Evolutionary conservation across 2,329 filamentous ascomycete genomes (phyloP).

Genomic region (Fusarium proliferatum): DNA sequence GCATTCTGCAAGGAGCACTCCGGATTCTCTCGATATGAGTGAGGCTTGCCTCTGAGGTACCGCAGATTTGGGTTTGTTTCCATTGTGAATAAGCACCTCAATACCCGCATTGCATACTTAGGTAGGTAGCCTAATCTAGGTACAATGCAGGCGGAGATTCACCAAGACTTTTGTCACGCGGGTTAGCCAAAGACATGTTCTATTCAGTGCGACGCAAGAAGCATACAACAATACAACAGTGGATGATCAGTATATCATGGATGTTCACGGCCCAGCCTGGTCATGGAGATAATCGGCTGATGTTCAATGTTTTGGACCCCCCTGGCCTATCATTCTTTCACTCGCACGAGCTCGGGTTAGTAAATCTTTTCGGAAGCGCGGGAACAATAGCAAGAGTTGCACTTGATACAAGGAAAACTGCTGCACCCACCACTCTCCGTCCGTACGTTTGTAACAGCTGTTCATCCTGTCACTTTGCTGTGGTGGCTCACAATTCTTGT

Average conservation of each 20-base stretch:
- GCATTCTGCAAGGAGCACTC: conserved; percentile 38
- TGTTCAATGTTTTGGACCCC: conserved; percentile 2
- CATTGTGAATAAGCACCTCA: neutral
- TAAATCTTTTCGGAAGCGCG: conserved; percentile 29
- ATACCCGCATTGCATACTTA: neutral
- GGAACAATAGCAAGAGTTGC: conserved; percentile 8
- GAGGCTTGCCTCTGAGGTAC: conserved; percentile 9
- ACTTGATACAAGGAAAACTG: conserved; percentile 1
- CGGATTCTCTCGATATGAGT: conserved; percentile 31
- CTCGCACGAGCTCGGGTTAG: conserved; percentile 36
- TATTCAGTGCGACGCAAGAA: neutral
- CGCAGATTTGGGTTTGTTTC: neutral
- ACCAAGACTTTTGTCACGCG: neutral
- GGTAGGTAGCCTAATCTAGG: neutral
- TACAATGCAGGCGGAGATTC: neutral
- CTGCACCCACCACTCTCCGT: conserved; percentile 7
- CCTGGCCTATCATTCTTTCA: conserved; percentile 13
- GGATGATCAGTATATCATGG: conserved; percentile 15
- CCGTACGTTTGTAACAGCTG: conserved; percentile 32
- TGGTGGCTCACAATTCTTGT: conserved; percentile 25
- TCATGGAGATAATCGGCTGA: conserved; percentile 35
- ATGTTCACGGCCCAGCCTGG: conserved; percentile 8
- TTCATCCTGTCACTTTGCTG: conserved; percentile 33
- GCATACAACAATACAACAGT: neutral
- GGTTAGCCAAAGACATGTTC: neutral